Evolutionary conservation across 352 stramenopile species (phyloP), one percentile per base, ranked within the genome.

Genomic region (Globisporangium ultimum): DNA sequence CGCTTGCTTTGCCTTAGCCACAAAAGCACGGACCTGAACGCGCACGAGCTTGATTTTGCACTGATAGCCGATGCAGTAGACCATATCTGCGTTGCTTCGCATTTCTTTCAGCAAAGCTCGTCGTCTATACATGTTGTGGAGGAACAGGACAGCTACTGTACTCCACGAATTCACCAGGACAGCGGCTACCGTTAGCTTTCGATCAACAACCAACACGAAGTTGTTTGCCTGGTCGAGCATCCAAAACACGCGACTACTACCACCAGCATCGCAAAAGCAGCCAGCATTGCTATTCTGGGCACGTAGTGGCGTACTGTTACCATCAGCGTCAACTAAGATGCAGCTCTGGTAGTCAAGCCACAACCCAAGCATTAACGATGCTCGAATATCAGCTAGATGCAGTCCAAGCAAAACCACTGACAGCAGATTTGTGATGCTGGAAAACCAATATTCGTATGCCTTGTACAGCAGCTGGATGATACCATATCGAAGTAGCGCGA

Each of bases 361-460:
- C 10, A 72, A 48, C 8, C 48, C 22, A 1, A 53, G 45, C 2
- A 61, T 52, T 1, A 73, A 14, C 1, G 52, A 18, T 13, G 48
- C 58, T 6, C 61, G 48, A 0, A 56, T 7, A 42, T 71, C 65
- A n/a, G 41, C 48, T 0, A 74, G 40, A 15, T 64, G 45, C 2
- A 66, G 28, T 8, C 6, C 40, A 13, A 68, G 24, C 11, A 71
- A 34, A 17, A 56, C 36, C 8, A 50, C 57, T 7, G 60, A 60
- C 20, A 52, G 14, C 7, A 34, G 47, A 36, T 70, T 77, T 6
- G 62, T 58, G 18, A 52, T 14, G 6, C 59, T 66, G 48, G 72
- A 64, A 57, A 71, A 68, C 66, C 63, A 77, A 17, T 68, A 65
- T 36, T 77, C 69, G 54, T 77, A 70, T 20, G 66, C 69, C 2